Evolutionary conservation across 1,284 basidiomycete species (phyloP).

Genomic region (Leccinum pachyderme): DNA sequence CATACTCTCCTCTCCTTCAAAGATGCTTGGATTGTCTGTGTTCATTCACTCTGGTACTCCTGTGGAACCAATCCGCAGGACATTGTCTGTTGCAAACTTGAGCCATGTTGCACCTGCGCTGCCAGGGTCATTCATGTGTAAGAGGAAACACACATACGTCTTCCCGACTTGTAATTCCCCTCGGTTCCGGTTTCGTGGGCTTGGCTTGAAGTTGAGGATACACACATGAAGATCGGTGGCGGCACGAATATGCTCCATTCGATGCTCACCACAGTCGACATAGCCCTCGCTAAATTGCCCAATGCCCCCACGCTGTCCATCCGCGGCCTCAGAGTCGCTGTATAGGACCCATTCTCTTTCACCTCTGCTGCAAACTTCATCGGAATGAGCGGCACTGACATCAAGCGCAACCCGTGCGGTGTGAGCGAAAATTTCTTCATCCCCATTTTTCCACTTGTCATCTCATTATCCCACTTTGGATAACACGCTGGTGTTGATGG

Average conservation of each 20-base stretch:
- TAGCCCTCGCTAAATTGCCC: slow-evolving; percentile 11
- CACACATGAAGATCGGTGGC: slow-evolving; percentile 19
- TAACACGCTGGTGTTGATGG: slow-evolving; percentile 16
- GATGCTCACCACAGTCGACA: slow-evolving; percentile 15
- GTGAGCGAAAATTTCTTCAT: slow-evolving; percentile 16
- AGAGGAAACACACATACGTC: slow-evolving; percentile 25
- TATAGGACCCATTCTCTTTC: neutral
- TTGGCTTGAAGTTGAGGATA: slow-evolving; percentile 22
- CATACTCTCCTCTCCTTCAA: too few relatives aligned
- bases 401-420: slow-evolving; percentile 12
- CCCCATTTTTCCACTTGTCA: slow-evolving; percentile 5
- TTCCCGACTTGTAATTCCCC: slow-evolving; percentile 16
- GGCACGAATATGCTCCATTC: slow-evolving; percentile 12
- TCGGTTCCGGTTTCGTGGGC: neutral
- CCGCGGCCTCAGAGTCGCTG: slow-evolving; percentile 13
- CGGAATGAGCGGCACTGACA: slow-evolving; percentile 24
- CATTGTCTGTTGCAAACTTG: slow-evolving; percentile 25
- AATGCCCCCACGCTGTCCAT: neutral
- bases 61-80: slow-evolving; percentile 15
- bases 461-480: slow-evolving; percentile 13
- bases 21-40: too few relatives aligned
- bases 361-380: slow-evolving; percentile 8
- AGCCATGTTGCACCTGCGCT: slow-evolving; percentile 17
- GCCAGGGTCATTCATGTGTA: slow-evolving; percentile 9
- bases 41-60: too few relatives aligned